Base-by-base conservation (phyloP, 257 asterid genomes). In the Apocynum venetum region DNA sequence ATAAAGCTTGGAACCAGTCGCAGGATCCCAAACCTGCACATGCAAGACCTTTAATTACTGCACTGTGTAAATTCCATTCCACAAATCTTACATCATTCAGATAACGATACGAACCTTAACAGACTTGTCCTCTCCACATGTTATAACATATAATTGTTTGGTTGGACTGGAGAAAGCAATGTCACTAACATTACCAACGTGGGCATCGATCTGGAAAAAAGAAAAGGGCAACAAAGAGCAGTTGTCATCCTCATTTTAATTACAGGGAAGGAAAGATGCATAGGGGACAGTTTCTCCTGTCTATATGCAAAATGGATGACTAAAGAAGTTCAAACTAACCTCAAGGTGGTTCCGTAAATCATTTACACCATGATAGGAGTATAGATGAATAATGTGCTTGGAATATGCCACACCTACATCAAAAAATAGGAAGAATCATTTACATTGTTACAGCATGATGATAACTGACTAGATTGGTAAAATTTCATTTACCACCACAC, bases 101-200 rank as follows among this genome's bases (percentile, higher is more conserved):
- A 40, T 67, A 76, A 67, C 52, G 68, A 53, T 14, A 52, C 79
- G n/a, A 79, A 89, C 97, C 93, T 84, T 91, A 77, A 91, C 85
- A 43, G 83, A 60, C 88, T 87, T 88, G 86, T 91, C 97, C 68
- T 91, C 95, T 74, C 95, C 97, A 81, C 95, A 87, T 46, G 95
- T 89, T 86, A 91, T 69, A 73, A 89, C 75, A 55, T 81, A 82
- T 61, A 91, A 76, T 44, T 88, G 88, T 73, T 87, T 77, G 81
- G 84, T 80, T 14, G 87, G 89, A 74, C 76, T 82, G 76, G 88
- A 82, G 86, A 91, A 91, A 6, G 97, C 92, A 55, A 91, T 80
- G 81, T 89, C 97, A 77, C 52, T 88, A 70, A 89, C 93, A 52
- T 85, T 81, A 63, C 96, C 96, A 51, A 79, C 61, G 61, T 88